Evolutionary conservation across 768 basidiomycete genomes (phyloP).

Genomic region (Chiua virens): DNA sequence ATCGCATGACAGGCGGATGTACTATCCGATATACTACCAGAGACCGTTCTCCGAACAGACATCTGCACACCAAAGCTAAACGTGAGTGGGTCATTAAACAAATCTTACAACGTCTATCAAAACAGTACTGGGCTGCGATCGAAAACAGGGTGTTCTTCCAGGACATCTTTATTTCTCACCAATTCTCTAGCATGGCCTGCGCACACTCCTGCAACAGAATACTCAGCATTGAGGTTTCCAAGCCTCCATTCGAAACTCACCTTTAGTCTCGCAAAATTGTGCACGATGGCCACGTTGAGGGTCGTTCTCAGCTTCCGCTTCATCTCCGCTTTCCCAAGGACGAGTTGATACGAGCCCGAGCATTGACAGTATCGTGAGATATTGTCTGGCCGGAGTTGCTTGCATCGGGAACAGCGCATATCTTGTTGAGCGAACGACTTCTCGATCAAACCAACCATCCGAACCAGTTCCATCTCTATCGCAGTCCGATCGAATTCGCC

Average conservation of each 20-base stretch:
- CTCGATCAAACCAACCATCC: constrained; percentile 68
- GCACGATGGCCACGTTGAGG: constrained; percentile 77
- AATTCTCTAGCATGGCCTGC: constrained; percentile 37
- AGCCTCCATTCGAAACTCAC: constrained; percentile 37
- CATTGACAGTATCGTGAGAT: constrained; percentile 83
- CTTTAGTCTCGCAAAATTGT: constrained; percentile 66
- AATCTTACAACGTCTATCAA: no score
- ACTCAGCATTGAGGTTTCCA: not conserved
- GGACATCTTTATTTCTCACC: constrained; percentile 23
- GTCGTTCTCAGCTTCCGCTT: constrained; percentile 75
- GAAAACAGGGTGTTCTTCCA: not conserved
- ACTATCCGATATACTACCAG: constrained; percentile 54
- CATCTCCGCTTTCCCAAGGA: constrained; percentile 69
- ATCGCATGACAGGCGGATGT: constrained; percentile 44
- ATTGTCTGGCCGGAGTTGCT: constrained; percentile 88
- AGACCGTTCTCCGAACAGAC: constrained; percentile 16
- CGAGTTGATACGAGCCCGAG: constrained; percentile 80
- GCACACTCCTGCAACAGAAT: constrained; percentile 37
- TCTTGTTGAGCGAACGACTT: constrained; percentile 86
- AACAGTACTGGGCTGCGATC: not conserved
- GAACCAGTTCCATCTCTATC: constrained; percentile 86
- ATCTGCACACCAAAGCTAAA: no score
- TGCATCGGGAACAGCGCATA: constrained; percentile 83
- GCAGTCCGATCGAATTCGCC: constrained; percentile 86
- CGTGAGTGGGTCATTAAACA: no score